Conservation (phyloP, 371 early-diverging fungal species). For the Rhizopus sp. region DNA sequence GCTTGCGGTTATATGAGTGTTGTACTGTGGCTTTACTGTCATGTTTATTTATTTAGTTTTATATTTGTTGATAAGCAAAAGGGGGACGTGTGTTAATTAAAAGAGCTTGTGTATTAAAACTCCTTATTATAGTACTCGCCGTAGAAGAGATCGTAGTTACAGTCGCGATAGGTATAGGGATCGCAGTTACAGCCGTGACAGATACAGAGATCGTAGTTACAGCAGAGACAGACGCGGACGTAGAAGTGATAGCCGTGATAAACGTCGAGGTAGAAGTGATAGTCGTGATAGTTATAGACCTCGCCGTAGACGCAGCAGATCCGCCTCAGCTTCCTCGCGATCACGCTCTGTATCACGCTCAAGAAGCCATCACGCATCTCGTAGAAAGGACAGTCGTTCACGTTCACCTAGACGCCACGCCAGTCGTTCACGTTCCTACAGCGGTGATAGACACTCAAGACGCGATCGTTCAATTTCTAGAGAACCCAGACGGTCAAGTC, state of each 20-base stretch:
- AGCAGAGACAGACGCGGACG: not conserved
- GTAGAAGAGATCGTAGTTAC: not conserved
- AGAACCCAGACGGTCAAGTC: too few relatives aligned
- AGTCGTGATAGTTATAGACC: constrained; percentile 8
- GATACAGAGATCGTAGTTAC: not conserved
- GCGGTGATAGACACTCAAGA: too few relatives aligned
- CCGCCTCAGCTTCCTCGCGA: not conserved
- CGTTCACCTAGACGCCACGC: not conserved
- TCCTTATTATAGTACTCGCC: not conserved
- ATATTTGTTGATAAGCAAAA: not conserved
- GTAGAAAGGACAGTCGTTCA: constrained; percentile 1
- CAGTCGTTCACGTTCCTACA: not conserved
- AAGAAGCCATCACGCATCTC: not conserved
- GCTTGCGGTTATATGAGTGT: not conserved
- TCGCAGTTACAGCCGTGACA: constrained; percentile 1
- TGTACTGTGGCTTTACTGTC: too few relatives aligned
- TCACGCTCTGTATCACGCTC: constrained; percentile 6
- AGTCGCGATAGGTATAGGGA: not conserved
- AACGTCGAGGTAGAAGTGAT: constrained; percentile 8
- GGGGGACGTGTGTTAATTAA: not conserved
- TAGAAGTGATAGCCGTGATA: constrained; percentile 6
- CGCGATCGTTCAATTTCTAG: too few relatives aligned
- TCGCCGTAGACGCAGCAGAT: constrained; percentile 2
- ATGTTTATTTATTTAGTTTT: not conserved
- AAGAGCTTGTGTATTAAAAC: not conserved